Conservation (phyloP, 441 rosid genomes). For the Cnidoscolus chayamansa region DNA sequence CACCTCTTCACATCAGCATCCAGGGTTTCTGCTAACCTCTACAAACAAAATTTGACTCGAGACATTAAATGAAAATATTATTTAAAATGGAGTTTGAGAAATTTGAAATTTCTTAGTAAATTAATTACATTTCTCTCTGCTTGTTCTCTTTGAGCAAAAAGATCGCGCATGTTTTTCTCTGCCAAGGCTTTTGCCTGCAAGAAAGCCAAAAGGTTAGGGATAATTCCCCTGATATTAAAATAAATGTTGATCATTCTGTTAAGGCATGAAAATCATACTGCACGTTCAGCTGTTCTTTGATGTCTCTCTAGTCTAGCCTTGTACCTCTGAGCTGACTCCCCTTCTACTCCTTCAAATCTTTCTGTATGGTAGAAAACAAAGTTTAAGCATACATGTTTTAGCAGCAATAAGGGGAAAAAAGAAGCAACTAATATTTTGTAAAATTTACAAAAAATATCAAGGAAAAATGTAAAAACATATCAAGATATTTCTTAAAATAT, state of each 20-base stretch:
- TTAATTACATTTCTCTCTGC: conserved; percentile 68
- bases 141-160: conserved; percentile 84
- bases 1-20: conserved; percentile 95
- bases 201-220: conserved; percentile 11
- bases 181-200: conserved; percentile 92
- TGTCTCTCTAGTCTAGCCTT: conserved; percentile 90
- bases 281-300: conserved; percentile 88
- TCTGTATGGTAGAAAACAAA: conserved; percentile 28
- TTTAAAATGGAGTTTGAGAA: not conserved
- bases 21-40: conserved; percentile 85
- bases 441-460: not conserved
- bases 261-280: conserved; percentile 41
- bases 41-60: conserved; percentile 28
- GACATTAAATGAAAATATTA: conserved; percentile 9
- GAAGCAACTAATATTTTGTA: not conserved
- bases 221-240: conserved; percentile 16
- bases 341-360: conserved; percentile 55
- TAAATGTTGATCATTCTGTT: not conserved
- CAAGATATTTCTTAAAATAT: conserved; percentile 2
- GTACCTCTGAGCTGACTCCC: conserved; percentile 90
- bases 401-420: conserved; percentile 13
- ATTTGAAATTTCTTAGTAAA: conserved; percentile 1
- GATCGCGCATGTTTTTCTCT: conserved; percentile 95
- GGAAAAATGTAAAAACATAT: conserved; percentile 1
- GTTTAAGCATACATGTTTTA: conserved; percentile 18